phyloP scores from a whole-genome alignment of 805 yeast genomes.

The Sugiyamaella smithiae region DNA sequence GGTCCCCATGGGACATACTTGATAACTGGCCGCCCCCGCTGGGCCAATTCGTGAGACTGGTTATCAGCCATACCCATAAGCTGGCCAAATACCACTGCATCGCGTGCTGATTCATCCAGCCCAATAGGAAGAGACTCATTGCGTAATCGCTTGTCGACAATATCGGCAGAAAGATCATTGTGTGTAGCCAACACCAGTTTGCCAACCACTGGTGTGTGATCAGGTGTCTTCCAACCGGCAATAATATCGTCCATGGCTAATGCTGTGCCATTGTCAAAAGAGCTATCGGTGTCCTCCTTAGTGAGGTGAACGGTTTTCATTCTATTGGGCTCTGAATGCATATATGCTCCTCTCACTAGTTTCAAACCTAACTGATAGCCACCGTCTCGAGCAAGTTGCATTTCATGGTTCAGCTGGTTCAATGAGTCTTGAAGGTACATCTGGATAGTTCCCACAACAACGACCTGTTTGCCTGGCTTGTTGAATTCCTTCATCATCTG shows the following conservation, averaged over 20 bases:
- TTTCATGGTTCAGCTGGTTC: conserved; percentile 59
- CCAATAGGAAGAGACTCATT: conserved; percentile 29
- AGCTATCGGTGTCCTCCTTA: conserved; percentile 75
- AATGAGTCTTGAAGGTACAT: conserved; percentile 79
- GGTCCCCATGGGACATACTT: conserved; percentile 99
- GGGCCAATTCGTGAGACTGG: conserved; percentile 70
- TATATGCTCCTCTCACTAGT: conserved; percentile 92
- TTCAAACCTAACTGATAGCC: conserved; percentile 80
- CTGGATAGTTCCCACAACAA: conserved; percentile 89
- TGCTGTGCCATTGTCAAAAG: conserved; percentile 69
- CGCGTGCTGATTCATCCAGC: conserved; percentile 22
- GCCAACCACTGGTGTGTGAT: conserved; percentile 33
- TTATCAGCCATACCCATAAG: conserved; percentile 95
- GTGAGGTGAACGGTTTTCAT: conserved; percentile 63
- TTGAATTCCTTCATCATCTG: conserved; percentile 72
- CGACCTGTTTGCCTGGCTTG: conserved; percentile 52
- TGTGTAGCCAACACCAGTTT: conserved; percentile 85
- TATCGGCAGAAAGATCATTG: conserved; percentile 71
- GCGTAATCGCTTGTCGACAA: conserved; percentile 59
- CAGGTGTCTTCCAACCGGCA: conserved; percentile 40
- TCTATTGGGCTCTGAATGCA: conserved; percentile 82
- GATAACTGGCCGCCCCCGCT: conserved; percentile 67
- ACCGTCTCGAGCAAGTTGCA: conserved; percentile 53
- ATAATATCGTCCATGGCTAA: conserved; percentile 58
- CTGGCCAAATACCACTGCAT: conserved; percentile 75